These are phyloP conservation scores for Aspergillus ochraceus DNA, from an alignment of 2,329 filamentous ascomycete species.

Conservation along the genomic window DNA sequence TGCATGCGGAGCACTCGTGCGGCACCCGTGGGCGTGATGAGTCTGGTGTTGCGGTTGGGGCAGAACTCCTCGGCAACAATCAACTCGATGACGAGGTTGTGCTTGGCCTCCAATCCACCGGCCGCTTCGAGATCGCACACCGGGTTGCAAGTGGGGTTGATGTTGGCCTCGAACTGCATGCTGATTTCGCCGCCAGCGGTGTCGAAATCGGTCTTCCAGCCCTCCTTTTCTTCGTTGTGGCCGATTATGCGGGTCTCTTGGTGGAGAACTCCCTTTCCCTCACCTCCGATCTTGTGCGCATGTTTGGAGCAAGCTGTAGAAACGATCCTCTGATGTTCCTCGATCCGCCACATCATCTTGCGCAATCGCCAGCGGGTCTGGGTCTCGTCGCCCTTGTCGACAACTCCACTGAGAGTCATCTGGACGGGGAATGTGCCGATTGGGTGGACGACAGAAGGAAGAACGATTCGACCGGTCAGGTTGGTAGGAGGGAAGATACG, in stretches of 20 bases:
- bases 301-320: conserved; percentile 81
- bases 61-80: conserved; percentile 90
- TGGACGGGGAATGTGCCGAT: conserved; percentile 77
- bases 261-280: conserved; percentile 70
- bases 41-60: conserved; percentile 66
- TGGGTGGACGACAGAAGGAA: conserved; percentile 81
- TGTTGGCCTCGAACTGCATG: conserved; percentile 70
- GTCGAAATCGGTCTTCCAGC: conserved; percentile 83
- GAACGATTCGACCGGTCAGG: conserved; percentile 79
- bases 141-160: conserved; percentile 63
- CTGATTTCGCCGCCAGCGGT: conserved; percentile 72
- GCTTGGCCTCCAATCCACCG: conserved; percentile 75
- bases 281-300: conserved; percentile 61
- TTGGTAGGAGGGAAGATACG: conserved; percentile 96
- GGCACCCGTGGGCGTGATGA: conserved; percentile 82
- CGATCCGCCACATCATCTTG: conserved; percentile 89
- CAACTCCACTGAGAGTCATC: conserved; percentile 82
- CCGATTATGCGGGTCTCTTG: conserved; percentile 76
- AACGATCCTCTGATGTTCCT: conserved; percentile 78
- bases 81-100: conserved; percentile 87
- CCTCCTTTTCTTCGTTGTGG: conserved; percentile 75
- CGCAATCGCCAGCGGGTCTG: conserved; percentile 86
- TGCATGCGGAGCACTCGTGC: conserved; percentile 91
- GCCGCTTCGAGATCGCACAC: conserved; percentile 75
- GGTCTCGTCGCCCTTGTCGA: conserved; percentile 66